These are phyloP conservation scores for Irpex sp. DNA, from an alignment of 1,284 basidiomycete genomes.

Conservation along the genomic window DNA sequence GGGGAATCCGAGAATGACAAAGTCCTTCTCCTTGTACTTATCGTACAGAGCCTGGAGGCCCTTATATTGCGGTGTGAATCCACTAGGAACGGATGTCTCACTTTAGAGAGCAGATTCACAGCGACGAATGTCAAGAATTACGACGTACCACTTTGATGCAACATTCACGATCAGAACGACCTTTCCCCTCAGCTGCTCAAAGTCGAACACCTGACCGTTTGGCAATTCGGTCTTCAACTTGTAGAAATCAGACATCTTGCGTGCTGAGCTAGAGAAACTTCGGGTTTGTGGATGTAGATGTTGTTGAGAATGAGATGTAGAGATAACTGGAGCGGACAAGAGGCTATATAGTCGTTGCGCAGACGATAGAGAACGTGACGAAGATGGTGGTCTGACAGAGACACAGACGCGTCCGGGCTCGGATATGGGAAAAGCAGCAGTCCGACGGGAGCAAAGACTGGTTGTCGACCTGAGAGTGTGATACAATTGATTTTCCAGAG, in stretches of 20 bases:
- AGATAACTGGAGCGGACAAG: neutral
- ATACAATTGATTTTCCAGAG: neutral
- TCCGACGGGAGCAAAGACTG: neutral
- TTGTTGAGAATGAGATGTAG: neutral
- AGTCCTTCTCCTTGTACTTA: conserved; percentile 83
- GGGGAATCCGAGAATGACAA: conserved; percentile 90
- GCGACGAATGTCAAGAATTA: neutral
- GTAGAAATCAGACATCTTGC: conserved; percentile 51
- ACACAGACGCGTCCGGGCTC: neutral
- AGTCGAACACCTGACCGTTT: conserved; percentile 61
- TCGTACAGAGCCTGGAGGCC: conserved; percentile 88
- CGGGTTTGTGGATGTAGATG: neutral
- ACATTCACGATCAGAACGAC: conserved; percentile 82
- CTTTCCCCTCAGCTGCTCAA: conserved; percentile 78
- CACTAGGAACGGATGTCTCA: conserved; percentile 50
- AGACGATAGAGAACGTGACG: neutral
- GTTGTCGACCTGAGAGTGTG: neutral
- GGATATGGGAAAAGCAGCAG: neutral
- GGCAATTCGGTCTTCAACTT: conserved; percentile 71
- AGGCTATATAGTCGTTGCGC: neutral
- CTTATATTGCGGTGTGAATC: conserved; percentile 91
- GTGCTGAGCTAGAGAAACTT: neutral
- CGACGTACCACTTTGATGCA: conserved; percentile 74
- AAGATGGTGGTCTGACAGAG: conserved; percentile 1
- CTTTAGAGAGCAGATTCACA: neutral